These are phyloP conservation scores for Rhynchospora pubera DNA, from an alignment of 176 grass and related monocot genomes.

Conservation along the genomic window DNA sequence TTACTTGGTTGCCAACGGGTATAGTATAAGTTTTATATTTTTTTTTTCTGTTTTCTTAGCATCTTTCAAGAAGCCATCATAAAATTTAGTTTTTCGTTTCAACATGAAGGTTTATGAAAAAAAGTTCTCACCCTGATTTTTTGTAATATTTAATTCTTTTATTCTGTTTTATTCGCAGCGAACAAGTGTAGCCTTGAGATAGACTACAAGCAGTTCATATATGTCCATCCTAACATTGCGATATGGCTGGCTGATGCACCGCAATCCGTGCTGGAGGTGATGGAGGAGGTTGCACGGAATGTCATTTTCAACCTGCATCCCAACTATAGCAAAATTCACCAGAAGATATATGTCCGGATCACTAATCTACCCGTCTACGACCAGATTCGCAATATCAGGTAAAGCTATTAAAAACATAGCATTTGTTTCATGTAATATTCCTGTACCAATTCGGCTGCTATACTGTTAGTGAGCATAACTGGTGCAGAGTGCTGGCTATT, in stretches of 20 bases:
- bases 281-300: conserved; percentile 90
- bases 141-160: not conserved
- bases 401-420: conserved; percentile 4
- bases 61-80: not conserved
- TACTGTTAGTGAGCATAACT: not conserved
- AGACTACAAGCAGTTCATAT: conserved; percentile 92
- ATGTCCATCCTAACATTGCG: conserved; percentile 90
- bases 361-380: conserved; percentile 98
- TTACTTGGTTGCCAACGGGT: not conserved
- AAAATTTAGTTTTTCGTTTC: not conserved
- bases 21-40: not conserved
- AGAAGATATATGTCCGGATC: conserved; percentile 88
- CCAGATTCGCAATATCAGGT: conserved; percentile 95
- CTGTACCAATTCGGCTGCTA: not conserved
- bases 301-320: conserved; percentile 89
- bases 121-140: not conserved
- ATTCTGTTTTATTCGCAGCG: conserved; percentile 37
- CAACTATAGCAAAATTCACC: conserved; percentile 94
- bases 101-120: not conserved
- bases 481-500: not conserved
- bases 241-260: conserved; percentile 96
- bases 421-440: not conserved
- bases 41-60: conserved; percentile 5
- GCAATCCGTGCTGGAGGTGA: conserved; percentile 93
- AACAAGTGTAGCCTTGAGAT: conserved; percentile 97